Base-by-base conservation (phyloP, 192 early-diverging fungal genomes). In the Cetraspora pellucida region DNA sequence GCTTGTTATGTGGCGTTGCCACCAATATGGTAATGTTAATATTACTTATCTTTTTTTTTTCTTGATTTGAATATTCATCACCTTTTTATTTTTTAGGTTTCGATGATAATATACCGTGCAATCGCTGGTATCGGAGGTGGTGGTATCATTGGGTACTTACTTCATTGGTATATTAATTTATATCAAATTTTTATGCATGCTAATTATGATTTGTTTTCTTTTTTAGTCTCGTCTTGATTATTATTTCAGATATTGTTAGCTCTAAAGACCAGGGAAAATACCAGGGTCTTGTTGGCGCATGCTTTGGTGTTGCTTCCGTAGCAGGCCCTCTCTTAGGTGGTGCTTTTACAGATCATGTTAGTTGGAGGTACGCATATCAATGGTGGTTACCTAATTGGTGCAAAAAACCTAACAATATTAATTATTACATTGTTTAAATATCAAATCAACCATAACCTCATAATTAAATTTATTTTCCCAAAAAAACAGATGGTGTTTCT, bases 291-390 rank as follows among this genome's bases (percentile, higher is more conserved):
- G 11, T 52, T 52, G 11, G 11, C 19, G 13, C 13, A 14, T 54
- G 50, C 74, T 87, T 82, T 80, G 90, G 86, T 28, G 57, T 86
- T 27, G 80, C 90, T 4, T 86, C 87, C 0, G 80, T 90, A 11
- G 72, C 81, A 43, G 90, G 89, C 19, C 90, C 90, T 13, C 72
- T 91, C 25, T 55, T 90, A 23, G 90, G 90, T 63, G 90, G 90
- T 58, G 79, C 81, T 19, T 87, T 91, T 52, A 83, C 89, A 43
- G 89, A 90, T 74, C 61, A 83, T 25, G 80, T 75, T 9, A 79
- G 80, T n/a, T 91, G 89, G 90, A 79, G 84, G 81, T 83, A 71
- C 27, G 63, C 54, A 44, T 47, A 31, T 16, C 50, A 13, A 23
- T 37, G 50, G 1, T 54, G 44, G 43, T 14, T 37, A 25, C 27